Conservation (phyloP, 1,284 basidiomycete genomes). For the Puccinia horiana region DNA sequence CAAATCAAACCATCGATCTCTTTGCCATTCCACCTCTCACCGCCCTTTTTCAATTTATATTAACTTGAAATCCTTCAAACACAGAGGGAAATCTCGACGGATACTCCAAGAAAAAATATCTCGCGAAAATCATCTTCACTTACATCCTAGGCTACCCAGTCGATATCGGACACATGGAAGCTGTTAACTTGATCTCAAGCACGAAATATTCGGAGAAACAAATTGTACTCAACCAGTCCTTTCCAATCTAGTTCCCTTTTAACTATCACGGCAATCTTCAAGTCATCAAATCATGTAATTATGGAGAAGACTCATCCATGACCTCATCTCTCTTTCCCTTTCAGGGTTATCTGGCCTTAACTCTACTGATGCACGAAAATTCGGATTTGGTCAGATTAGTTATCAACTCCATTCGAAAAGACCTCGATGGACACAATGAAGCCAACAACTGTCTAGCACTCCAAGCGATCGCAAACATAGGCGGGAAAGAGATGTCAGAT, state of each 20-base stretch:
- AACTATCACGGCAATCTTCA: neutral
- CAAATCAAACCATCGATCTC: neutral
- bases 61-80: conserved; percentile 50
- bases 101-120: conserved; percentile 97
- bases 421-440: conserved; percentile 91
- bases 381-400: conserved; percentile 93
- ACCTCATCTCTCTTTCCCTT: neutral
- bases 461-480: conserved; percentile 97
- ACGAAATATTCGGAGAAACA: conserved; percentile 98
- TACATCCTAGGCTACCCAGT: conserved; percentile 99
- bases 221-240: conserved; percentile 68
- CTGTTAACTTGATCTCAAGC: conserved; percentile 94
- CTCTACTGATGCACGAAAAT: conserved; percentile 96
- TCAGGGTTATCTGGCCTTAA: conserved; percentile 94
- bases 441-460: conserved; percentile 93
- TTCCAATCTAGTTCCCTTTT: neutral
- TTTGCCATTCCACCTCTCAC: neutral
- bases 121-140: conserved; percentile 91
- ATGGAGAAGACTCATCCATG: conserved; percentile 6
- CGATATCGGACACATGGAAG: conserved; percentile 98
- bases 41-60: neutral
- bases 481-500: conserved; percentile 97
- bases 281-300: neutral
- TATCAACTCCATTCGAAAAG: conserved; percentile 96
- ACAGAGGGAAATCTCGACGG: conserved; percentile 97